Base-by-base conservation (phyloP, 352 stramenopile species). In the Elongisporangium prolatum region DNA sequence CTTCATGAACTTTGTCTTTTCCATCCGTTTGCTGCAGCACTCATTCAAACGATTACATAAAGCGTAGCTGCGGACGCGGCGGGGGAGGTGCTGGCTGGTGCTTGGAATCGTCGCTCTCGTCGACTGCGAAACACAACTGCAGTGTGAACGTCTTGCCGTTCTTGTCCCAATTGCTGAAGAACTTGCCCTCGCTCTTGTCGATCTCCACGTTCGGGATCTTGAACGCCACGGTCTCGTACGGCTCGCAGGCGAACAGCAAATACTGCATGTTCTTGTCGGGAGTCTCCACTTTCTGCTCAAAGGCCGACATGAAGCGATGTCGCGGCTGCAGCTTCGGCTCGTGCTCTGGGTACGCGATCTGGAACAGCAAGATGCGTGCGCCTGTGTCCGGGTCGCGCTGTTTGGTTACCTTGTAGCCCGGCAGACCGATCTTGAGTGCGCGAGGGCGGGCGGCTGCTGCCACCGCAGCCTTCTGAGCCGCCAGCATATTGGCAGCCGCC, bases 281-380 rank as follows among this genome's bases (percentile, higher is more conserved):
- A 7, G 87, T 80, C 64, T 99, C 97, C n/a, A 99, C 89, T 52
- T 96, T 92, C 71, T 99, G 98, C 81, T 99, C 97, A 74, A 98
- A 99, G n/a, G 97, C 88, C 56, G 86, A 98, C 97, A 99, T 99
- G 84, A 99, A 99, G 38, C 98, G 85, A 74, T 99, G 96, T 11
- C 97, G 84, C 21, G 98, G 98, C 77, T 99, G 96, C 21, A 97
- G 57, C 44, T 92, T 87, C 20, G 86, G 64, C 21, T 97, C 93
- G 50, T 98, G 91, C 61, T 99, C 94, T 11, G 97, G 97, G 73
- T 99, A 99, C 63, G 94, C 82, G 50, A 99, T 78, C 71, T 98
- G 89, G 75, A 98, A 98, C 11, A 97, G 66, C 3, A 98, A 67
- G 22, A 94, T 89, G 21, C 88, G 72, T 18, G 93, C 89, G 14